Evolutionary conservation across 441 rosid genomes (phyloP), one percentile per base, ranked within the genome.

Genomic region (Bruguiera hainesii): DNA sequence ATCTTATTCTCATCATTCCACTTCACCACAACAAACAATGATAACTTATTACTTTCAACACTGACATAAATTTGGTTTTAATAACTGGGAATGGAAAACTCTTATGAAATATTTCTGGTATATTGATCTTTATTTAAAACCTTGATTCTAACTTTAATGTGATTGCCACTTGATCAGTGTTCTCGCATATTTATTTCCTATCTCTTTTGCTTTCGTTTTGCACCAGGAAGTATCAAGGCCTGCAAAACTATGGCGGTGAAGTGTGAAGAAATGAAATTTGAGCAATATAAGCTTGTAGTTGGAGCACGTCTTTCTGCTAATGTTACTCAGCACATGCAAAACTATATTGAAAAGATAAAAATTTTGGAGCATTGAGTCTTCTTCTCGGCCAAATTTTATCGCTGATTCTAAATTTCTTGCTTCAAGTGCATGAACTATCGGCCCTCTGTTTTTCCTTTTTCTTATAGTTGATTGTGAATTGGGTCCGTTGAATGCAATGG

Each of bases 231-330:
- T 33, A 74, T 87, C 33, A 82, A 69, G 78, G 90, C 93, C 29
- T 88, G 95, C 73, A 88, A 61, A 80, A 80, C 64, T 19, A 81
- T 83, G 26, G 95, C 91, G 2, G 69, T 87, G 80, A 86, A 87
- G 81, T 91, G 90, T 60, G 97, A 89, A 25, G 88, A 82, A 48
- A 73, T 71, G 55, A 90, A 89, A 66, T 90, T 87, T 66, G 86
- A 86, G 65, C 93, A 85, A 30, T 73, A 80, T 80, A 85, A 80
- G 76, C 86, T 87, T 33, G 65, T 61, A 5, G 77, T 42, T 37
- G 80, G 88, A 13, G 73, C 76, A 7, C 68, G 53, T 46, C 76
- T 81, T 75, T 83, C 90, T 1, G 77, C 78, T 5, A 89, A 84
- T 23, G 85, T 75, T 65, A 50, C 50, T 60, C 85, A 76, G 69